Evolutionary conservation across 1,139 yeast species (phyloP).

Genomic region (Tardiomyces depauwii): DNA sequence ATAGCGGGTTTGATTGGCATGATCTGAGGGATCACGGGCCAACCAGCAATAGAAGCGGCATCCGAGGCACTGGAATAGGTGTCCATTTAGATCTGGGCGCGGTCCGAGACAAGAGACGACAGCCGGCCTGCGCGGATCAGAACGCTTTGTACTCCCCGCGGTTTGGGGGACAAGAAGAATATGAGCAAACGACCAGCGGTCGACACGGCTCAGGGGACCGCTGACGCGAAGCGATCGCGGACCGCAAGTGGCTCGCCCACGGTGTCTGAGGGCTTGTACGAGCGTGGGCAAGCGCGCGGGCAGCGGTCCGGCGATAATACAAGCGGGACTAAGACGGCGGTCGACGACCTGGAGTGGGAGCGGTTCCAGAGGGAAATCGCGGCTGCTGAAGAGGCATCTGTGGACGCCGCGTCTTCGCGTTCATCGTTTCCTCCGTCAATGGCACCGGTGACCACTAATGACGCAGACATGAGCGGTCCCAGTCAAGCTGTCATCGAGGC

Average conservation of each 20-base stretch:
- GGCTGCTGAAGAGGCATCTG: neutral
- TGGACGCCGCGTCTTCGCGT: neutral
- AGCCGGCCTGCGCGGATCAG: too few species aligned
- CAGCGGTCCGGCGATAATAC: neutral
- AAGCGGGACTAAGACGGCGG: neutral
- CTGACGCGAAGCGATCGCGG: neutral
- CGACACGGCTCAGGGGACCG: neutral
- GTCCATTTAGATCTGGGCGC: too few species aligned
- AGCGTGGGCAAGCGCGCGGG: neutral
- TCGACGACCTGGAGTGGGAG: constrained; percentile 12
- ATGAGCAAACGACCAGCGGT: neutral
- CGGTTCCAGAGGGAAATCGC: constrained; percentile 11
- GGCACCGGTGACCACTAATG: neutral
- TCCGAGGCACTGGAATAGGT: too few species aligned
- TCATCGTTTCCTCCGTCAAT: neutral
- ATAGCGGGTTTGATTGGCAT: too few species aligned
- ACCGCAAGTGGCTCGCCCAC: neutral
- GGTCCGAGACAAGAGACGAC: too few species aligned
- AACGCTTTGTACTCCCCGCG: too few species aligned
- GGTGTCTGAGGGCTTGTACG: neutral
- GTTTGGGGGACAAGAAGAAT: neutral
- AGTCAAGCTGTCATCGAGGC: constrained; percentile 2
- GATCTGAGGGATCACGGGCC: too few species aligned
- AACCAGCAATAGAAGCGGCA: too few species aligned
- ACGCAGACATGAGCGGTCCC: neutral